Evolutionary conservation across 202 grass and related monocot species (phyloP), one percentile per base, ranked within the genome.

Genomic region (Carex sylvatica): DNA sequence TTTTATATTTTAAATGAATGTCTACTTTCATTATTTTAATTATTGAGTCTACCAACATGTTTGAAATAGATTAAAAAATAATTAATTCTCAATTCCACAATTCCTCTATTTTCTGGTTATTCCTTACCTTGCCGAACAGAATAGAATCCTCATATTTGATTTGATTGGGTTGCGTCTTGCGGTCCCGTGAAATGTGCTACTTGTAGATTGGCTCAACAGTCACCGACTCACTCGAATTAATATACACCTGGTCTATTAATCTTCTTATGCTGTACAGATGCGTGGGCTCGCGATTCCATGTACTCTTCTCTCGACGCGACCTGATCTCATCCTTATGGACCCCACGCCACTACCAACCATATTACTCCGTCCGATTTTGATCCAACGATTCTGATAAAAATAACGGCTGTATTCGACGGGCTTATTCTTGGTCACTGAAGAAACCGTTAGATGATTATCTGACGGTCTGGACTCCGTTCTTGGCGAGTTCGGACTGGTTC

Each of bases 101-200:
- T 26, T 26, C 26, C 1, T 26, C 26, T 26, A 26, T 26, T 26
- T 1, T 26, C 1, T 26, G 0, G 26, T 1, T 26, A 26, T 26
- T 26, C 26, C 26, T 26, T 26, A 26, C 26, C 26, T 26, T 26
- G 26, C 26, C 26, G 26, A n/a, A n/a, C n/a, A n/a, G n/a, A n/a
- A n/a, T n/a, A 80, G n/a, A 80, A 65, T n/a, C 47, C 47, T n/a
- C 72, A n/a, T n/a, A 74, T 38, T 14, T 35, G 14, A 74, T 38
- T 14, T 35, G 14, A 56, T 55, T 56, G 72, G 49, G 49, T 14
- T 18, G 70, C 4, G 6, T 2, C 22, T 4, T 38, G 3, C 26
- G 42, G 20, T 40, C 18, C 77, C n/a, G 18, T 64, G 33, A 80
- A 44, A 62, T 36, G 38, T 80, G 78, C n/a, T 64, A 18, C 4